Conservation (phyloP, 1,139 yeast species). For the Scheffersomyces insectosa region DNA sequence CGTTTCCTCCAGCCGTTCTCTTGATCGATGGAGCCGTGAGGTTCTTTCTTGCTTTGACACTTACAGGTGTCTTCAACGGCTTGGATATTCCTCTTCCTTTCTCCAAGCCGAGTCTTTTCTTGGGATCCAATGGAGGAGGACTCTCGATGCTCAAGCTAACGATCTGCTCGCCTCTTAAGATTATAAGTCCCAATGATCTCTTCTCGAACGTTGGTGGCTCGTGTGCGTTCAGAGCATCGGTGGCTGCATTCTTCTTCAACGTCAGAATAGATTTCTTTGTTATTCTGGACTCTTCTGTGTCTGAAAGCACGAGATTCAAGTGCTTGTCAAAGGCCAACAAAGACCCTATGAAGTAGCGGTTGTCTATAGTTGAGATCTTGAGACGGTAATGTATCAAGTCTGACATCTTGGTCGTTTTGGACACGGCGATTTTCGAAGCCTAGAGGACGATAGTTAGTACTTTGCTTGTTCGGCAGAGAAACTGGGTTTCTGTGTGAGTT, state of each 20-base stretch:
- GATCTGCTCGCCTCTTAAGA: slow-evolving; percentile 86
- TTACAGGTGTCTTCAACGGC: slow-evolving; percentile 34
- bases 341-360: slow-evolving; percentile 75
- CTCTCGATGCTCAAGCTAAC: slow-evolving; percentile 83
- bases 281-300: slow-evolving; percentile 79
- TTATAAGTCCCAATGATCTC: slow-evolving; percentile 75
- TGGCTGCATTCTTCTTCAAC: slow-evolving; percentile 30
- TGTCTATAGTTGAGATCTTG: slow-evolving; percentile 71
- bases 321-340: slow-evolving; percentile 86
- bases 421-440: slow-evolving; percentile 17
- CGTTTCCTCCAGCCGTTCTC: neutral
- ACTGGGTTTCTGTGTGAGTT: neutral
- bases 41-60: slow-evolving; percentile 9
- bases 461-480: no score
- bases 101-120: slow-evolving; percentile 40
- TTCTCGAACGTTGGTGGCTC: slow-evolving; percentile 48
- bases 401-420: slow-evolving; percentile 56
- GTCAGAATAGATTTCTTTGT: slow-evolving; percentile 58
- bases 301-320: slow-evolving; percentile 83
- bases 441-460: slow-evolving; percentile 6
- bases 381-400: slow-evolving; percentile 76
- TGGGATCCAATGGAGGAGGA: slow-evolving; percentile 60
- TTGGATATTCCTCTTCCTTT: slow-evolving; percentile 48
- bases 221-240: slow-evolving; percentile 18
- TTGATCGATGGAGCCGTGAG: slow-evolving; percentile 15